Conservation (phyloP, 768 basidiomycete genomes). For the Psilocybe azurescens region DNA sequence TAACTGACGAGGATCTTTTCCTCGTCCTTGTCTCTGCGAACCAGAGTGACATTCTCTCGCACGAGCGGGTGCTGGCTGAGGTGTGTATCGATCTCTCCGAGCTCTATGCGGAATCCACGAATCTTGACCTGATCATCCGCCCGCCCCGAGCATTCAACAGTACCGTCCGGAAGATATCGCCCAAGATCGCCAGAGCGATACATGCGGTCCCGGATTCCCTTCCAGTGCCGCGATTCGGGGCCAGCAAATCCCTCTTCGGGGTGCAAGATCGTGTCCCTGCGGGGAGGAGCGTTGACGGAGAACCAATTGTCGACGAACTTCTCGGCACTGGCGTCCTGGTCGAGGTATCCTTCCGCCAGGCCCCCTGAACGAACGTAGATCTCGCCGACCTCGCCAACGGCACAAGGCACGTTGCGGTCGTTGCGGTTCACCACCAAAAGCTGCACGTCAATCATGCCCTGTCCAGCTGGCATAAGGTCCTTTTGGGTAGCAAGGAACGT, state of each 20-base stretch:
- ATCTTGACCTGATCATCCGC: constrained; percentile 99
- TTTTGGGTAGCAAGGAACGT: constrained; percentile 95
- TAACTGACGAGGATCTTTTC: constrained; percentile 99
- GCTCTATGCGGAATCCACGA: constrained; percentile 97
- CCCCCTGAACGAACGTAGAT: constrained; percentile 98
- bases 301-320: constrained; percentile 99
- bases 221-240: constrained; percentile 85
- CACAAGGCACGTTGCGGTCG: constrained; percentile 85
- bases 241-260: constrained; percentile 61
- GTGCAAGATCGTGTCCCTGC: constrained; percentile 76
- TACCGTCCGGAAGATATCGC: constrained; percentile 89
- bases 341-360: constrained; percentile 93
- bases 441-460: constrained; percentile 98
- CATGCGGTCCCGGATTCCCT: constrained; percentile 96
- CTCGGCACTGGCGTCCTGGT: constrained; percentile 78
- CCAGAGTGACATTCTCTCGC: constrained; percentile 97
- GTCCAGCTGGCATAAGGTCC: constrained; percentile 96
- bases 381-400: constrained; percentile 96
- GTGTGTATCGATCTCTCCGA: constrained; percentile 97
- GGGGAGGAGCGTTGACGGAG: constrained; percentile 44
- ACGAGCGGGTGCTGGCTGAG: constrained; percentile 92
- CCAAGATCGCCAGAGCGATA: constrained; percentile 98
- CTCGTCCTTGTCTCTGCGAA: constrained; percentile 97
- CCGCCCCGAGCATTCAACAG: constrained; percentile 95
- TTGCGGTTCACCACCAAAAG: constrained; percentile 93